Conservation (phyloP, 768 basidiomycete genomes). For the Agrocybe praecox region DNA sequence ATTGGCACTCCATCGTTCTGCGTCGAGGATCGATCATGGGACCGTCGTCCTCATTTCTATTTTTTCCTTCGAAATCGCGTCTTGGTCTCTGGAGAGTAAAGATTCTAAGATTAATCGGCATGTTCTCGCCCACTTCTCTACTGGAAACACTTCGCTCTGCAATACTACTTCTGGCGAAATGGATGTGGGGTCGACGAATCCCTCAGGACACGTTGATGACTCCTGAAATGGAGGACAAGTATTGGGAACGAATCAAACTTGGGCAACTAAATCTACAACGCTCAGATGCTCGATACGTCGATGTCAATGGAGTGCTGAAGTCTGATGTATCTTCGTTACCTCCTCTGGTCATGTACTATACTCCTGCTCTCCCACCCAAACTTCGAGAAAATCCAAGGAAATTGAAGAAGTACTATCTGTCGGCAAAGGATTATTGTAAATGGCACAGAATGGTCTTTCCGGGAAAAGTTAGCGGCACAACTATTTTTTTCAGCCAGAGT, state of each 20-base stretch:
- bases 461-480: conserved; percentile 5
- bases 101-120: too few relatives aligned
- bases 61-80: too few relatives aligned
- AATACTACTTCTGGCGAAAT: too few relatives aligned
- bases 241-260: conserved; percentile 17
- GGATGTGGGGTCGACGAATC: too few relatives aligned
- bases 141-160: too few relatives aligned
- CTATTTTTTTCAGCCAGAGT: too few relatives aligned
- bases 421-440: conserved; percentile 15
- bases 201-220: background rate
- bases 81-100: too few relatives aligned
- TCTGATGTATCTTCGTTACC: conserved; percentile 1
- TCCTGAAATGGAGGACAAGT: conserved; percentile 13
- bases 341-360: conserved; percentile 24
- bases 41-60: too few relatives aligned
- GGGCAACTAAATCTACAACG: conserved; percentile 10
- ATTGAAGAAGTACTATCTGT: background rate
- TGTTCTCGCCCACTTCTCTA: too few relatives aligned
- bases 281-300: conserved; percentile 21
- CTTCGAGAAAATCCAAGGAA: conserved; percentile 3
- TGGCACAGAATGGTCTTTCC: conserved; percentile 23
- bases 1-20: too few relatives aligned
- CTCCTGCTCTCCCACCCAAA: conserved; percentile 17
- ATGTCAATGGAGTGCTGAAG: background rate
- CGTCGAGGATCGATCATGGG: too few relatives aligned